Base-by-base conservation (phyloP, 768 basidiomycete species). In the Suillus plorans region DNA sequence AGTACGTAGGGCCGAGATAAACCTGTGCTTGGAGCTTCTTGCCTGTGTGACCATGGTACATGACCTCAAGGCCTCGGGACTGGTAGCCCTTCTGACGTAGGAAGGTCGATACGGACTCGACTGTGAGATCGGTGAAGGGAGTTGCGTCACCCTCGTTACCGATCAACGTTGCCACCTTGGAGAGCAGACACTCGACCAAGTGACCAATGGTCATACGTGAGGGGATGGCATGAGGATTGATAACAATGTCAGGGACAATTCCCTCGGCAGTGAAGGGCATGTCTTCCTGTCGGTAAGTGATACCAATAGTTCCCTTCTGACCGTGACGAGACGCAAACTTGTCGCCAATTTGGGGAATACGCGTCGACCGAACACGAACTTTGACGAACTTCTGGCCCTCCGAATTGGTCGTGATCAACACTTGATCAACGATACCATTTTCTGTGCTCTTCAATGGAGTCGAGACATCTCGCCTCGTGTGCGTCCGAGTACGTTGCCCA, bases 131-230 rank as follows among this genome's bases (percentile, higher is more conserved):
- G 4, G 96, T 97, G 81, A 99, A 99, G 0, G 97, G 97, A 34
- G 97, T 99, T 20, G 97, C 97, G 71, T 99, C 97, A 64, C 97
- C 97, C 77, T 99, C 97, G 63, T 95, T 92, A 44, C 97, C 97
- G 64, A 94, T 92, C 66, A 99, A 86, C 0, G 97, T 97, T 4
- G 97, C 95, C 4, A 99, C 90, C 76, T 99, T 99, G 14, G 93
- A 95, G 34, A 99, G 81, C 42, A 99, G 81, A 86, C 95, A 97
- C 78, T 99, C 97, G 73, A 99, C 96, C 84, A 99, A 88, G 79
- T 99, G 97, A 31, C 97, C 97, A 70, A 99, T 99, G 28, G 97
- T 99, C 97, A 99, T 99, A 80, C 97, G 97, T 61, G 97, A 99
- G 5, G 97, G 97, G 77, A 99, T 99, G 72, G 97, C 97, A 77